Conservation (phyloP, 495 filamentous ascomycete genomes). For the Pseudevernia furfuracea region DNA sequence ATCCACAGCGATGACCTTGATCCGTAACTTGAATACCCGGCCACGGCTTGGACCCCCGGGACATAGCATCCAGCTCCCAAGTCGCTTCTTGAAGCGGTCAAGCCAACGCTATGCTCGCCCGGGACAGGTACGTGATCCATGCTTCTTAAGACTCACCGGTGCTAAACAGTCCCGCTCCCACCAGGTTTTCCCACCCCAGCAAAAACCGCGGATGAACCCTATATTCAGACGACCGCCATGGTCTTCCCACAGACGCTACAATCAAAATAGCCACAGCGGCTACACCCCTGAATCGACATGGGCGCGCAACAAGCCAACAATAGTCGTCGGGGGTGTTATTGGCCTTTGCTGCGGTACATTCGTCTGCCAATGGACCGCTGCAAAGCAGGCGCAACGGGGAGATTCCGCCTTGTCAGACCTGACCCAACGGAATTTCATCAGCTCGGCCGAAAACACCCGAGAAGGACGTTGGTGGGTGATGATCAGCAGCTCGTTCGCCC, state of each 20-base stretch:
- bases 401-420: background rate
- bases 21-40: background rate
- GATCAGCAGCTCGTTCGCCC: conserved; percentile 13
- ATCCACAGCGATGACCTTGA: background rate
- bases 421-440: conserved; percentile 13
- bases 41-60: background rate
- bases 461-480: conserved; percentile 18
- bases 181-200: background rate
- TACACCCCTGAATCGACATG: background rate
- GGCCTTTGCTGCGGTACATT: conserved; percentile 6
- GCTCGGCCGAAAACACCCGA: conserved; percentile 3
- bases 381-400: background rate
- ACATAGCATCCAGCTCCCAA: background rate
- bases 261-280: background rate
- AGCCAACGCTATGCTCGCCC: background rate
- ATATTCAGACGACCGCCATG: background rate
- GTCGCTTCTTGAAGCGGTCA: background rate
- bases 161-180: background rate
- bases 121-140: background rate
- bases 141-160: background rate
- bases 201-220: background rate
- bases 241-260: background rate
- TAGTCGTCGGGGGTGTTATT: background rate
- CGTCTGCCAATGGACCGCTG: conserved; percentile 3
- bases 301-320: background rate